Conservation (phyloP, 164 flowering plant genomes). For the Piper betle region DNA sequence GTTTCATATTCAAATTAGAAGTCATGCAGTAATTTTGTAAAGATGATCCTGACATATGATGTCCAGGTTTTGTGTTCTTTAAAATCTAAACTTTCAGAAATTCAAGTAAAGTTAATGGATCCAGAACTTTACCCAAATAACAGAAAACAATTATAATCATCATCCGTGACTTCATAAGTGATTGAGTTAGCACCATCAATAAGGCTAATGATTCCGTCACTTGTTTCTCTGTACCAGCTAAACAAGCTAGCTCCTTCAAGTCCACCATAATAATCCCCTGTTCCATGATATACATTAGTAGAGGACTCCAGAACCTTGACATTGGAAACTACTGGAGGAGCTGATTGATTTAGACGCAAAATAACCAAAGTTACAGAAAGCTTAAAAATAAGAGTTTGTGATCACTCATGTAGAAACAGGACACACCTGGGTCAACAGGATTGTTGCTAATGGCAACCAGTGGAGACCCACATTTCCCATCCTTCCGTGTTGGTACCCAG, state of each 20-base stretch:
- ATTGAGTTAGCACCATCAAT: conserved; percentile 60
- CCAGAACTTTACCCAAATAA: conserved; percentile 65
- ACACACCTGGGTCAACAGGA: conserved; percentile 72
- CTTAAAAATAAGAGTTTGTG: background rate
- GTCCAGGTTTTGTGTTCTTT: background rate
- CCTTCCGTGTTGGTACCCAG: conserved; percentile 85
- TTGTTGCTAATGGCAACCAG: conserved; percentile 40
- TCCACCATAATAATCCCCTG: conserved; percentile 92
- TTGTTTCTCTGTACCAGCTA: conserved; percentile 91
- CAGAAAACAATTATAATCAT: conserved; percentile 79
- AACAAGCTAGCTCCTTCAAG: conserved; percentile 75
- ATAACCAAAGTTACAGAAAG: background rate
- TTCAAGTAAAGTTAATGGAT: background rate
- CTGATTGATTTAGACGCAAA: conserved; percentile 25
- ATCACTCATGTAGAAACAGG: background rate
- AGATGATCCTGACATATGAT: too few species aligned
- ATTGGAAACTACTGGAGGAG: conserved; percentile 61
- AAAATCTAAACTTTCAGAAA: background rate
- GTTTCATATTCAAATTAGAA: too few species aligned
- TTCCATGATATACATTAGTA: conserved; percentile 51
- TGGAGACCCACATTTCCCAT: conserved; percentile 68
- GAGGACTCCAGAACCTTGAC: conserved; percentile 51
- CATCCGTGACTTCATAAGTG: conserved; percentile 72
- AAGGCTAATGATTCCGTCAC: conserved; percentile 59
- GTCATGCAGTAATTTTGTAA: too few species aligned